Percentiles rank a stretch among this genome's conserved stretches.
Conservation (phyloP, 331 rosid genomes). For the Spiraea crenata region DNA sequence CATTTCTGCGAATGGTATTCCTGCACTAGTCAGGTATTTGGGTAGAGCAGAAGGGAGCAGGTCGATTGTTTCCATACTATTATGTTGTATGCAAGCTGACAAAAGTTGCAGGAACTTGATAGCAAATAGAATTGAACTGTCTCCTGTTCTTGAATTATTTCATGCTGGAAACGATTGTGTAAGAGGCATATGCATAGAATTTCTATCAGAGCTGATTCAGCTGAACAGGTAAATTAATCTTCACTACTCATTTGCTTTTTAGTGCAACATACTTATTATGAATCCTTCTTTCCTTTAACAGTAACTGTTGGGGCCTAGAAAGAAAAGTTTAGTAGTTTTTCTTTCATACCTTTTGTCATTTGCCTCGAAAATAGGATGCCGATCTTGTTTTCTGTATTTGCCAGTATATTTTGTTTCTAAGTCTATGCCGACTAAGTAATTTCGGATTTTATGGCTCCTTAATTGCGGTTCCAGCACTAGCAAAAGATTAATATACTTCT, state of each 20-base stretch:
- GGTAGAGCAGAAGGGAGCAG: conserved; percentile 60
- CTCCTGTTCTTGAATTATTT: conserved; percentile 69
- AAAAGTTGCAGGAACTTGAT: conserved; percentile 60
- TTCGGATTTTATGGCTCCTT: no score
- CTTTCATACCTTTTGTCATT: no score
- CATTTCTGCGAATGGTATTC: conserved; percentile 73
- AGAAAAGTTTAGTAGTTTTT: no score
- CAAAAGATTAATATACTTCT: neutral
- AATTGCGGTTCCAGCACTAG: no score
- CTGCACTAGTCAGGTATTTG: conserved; percentile 56
- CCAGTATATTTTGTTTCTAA: no score
- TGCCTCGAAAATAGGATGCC: no score
- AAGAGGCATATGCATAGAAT: conserved; percentile 65
- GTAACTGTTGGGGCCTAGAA: no score
- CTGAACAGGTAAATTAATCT: conserved; percentile 51
- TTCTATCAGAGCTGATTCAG: conserved; percentile 85
- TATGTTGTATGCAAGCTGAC: conserved; percentile 85
- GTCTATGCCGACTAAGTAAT: no score
- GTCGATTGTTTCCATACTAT: conserved; percentile 63
- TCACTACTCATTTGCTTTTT: conserved; percentile 13
- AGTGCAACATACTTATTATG: neutral
- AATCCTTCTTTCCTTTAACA: neutral
- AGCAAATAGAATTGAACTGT: conserved; percentile 61
- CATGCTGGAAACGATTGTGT: conserved; percentile 68
- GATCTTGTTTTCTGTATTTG: no score